phyloP scores from a whole-genome alignment of 352 stramenopile genomes.

The Blastocystis sp. region DNA sequence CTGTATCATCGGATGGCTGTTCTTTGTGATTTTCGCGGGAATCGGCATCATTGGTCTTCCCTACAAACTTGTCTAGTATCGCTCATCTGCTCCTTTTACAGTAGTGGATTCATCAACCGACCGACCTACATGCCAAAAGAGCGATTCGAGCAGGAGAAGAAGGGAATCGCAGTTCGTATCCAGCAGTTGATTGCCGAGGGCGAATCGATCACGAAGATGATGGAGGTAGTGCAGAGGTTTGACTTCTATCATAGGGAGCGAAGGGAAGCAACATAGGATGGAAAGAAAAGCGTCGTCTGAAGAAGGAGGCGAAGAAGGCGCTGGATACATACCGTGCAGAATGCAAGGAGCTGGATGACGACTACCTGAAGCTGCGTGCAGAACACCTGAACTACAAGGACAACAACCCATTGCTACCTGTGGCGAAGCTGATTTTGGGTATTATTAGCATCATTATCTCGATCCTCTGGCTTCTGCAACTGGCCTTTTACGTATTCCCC shows the following conservation, averaged over 20 bases:
- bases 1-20: conserved; percentile 57
- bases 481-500: conserved; percentile 58
- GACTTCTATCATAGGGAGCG: background rate
- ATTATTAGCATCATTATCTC: conserved; percentile 44
- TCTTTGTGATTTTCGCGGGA: conserved; percentile 56
- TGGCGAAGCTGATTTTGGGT: conserved; percentile 33
- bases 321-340: background rate
- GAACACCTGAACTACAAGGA: conserved; percentile 62
- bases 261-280: conserved; percentile 8
- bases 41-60: conserved; percentile 52
- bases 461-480: conserved; percentile 39
- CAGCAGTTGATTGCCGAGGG: conserved; percentile 29
- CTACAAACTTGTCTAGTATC: conserved; percentile 56
- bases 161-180: conserved; percentile 13
- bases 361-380: conserved; percentile 55
- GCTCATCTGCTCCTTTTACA: background rate
- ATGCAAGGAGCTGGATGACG: conserved; percentile 56
- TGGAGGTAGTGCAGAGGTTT: background rate
- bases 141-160: conserved; percentile 59
- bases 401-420: conserved; percentile 52
- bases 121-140: conserved; percentile 60
- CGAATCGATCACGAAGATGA: conserved; percentile 41
- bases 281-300: conserved; percentile 48
- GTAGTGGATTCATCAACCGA: conserved; percentile 55
- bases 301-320: conserved; percentile 49